phyloP scores from a whole-genome alignment of 345 rosid genomes.

The Pelargonium nanum region DNA sequence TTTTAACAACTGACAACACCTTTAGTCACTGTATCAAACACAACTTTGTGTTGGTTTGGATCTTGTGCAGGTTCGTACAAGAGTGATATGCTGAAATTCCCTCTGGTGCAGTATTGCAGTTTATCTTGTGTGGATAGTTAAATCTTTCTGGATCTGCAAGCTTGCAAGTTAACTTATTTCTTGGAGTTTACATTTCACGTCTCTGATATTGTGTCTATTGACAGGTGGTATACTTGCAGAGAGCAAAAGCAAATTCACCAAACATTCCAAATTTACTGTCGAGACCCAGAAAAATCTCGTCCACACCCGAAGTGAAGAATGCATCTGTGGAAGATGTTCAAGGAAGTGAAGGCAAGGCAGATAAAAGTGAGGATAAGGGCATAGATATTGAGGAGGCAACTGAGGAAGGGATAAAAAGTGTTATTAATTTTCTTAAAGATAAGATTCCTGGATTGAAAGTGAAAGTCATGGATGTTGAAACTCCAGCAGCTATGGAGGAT shows the following conservation, averaged over 20 bases:
- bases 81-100: too few species aligned
- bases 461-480: slow-evolving; percentile 55
- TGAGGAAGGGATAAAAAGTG: slow-evolving; percentile 87
- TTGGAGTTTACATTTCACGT: neutral
- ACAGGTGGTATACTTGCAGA: slow-evolving; percentile 77
- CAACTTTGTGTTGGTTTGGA: too few species aligned
- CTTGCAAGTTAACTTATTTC: neutral
- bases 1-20: too few species aligned
- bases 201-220: slow-evolving; percentile 12
- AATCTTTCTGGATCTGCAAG: neutral
- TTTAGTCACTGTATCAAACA: too few species aligned
- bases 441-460: slow-evolving; percentile 88
- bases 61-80: too few species aligned
- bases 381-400: slow-evolving; percentile 62
- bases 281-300: slow-evolving; percentile 33
- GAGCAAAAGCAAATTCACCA: slow-evolving; percentile 40
- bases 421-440: slow-evolving; percentile 82
- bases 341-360: slow-evolving; percentile 51
- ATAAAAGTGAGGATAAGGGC: slow-evolving; percentile 53
- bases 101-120: too few species aligned
- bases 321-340: slow-evolving; percentile 40
- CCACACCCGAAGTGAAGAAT: slow-evolving; percentile 36
- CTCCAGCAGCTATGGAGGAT: slow-evolving; percentile 46
- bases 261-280: slow-evolving; percentile 25
- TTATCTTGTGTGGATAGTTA: too few species aligned